Conservation (phyloP, 2,329 filamentous ascomycete species). For the Botrytis paeoniae region DNA sequence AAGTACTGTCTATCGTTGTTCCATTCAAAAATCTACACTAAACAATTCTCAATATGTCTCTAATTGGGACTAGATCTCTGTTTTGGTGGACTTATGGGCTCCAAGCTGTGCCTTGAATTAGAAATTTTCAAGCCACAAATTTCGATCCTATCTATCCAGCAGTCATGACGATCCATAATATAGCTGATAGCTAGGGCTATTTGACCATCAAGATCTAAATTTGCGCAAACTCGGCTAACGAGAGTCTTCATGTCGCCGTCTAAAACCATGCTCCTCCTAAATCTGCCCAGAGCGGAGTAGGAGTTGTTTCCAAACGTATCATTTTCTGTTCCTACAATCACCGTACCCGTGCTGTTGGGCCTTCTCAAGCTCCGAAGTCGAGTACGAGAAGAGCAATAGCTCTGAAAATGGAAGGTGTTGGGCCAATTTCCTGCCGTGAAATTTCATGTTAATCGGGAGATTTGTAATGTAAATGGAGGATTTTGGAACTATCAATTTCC, state of each 20-base stretch:
- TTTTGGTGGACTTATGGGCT: background rate
- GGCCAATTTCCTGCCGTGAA: background rate
- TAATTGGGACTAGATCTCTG: background rate
- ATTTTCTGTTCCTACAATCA: background rate
- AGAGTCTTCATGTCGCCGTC: background rate
- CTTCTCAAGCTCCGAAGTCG: background rate
- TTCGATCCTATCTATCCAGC: background rate
- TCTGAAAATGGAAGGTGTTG: background rate
- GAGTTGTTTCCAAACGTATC: background rate
- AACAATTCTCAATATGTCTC: background rate
- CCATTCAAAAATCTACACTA: background rate
- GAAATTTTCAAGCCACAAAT: background rate
- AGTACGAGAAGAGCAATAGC: background rate
- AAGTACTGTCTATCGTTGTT: background rate
- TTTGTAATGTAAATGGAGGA: background rate
- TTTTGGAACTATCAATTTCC: background rate
- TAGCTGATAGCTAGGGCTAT: background rate
- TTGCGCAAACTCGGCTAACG: background rate
- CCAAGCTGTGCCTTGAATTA: background rate
- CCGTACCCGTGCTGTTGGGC: background rate
- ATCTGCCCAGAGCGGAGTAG: background rate
- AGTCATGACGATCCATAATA: background rate
- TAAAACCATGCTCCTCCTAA: background rate
- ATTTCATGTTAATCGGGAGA: background rate
- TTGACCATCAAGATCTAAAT: background rate